Conservation (phyloP, 2,329 filamentous ascomycete genomes). For the Ambrosiella xylebori region DNA sequence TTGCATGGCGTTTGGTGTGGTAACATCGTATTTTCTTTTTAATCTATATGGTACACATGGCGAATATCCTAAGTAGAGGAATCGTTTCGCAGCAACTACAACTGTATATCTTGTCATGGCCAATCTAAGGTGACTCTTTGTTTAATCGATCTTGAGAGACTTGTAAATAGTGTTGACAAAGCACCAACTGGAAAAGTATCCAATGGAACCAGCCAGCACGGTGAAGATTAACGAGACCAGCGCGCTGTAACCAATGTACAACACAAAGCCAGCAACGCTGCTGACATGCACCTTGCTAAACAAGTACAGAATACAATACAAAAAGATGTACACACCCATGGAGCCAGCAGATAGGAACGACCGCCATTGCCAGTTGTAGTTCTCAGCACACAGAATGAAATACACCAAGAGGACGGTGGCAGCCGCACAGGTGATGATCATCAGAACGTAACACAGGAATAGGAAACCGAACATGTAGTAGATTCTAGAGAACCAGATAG, state of each 20-base stretch:
- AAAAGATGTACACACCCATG: constrained; percentile 79
- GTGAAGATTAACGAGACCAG: constrained; percentile 85
- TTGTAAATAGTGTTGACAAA: constrained; percentile 89
- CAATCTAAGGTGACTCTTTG: not conserved
- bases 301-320: constrained; percentile 83
- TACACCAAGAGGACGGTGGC: constrained; percentile 92
- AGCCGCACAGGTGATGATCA: constrained; percentile 87
- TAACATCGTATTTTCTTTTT: not conserved
- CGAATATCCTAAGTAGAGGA: not conserved
- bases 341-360: constrained; percentile 84
- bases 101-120: not conserved
- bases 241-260: constrained; percentile 86
- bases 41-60: no score
- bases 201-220: constrained; percentile 91
- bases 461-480: constrained; percentile 99
- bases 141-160: constrained; percentile 93
- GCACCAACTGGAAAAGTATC: constrained; percentile 85
- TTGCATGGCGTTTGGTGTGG: no score
- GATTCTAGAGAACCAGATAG: constrained; percentile 95
- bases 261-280: constrained; percentile 66
- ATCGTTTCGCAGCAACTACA: not conserved
- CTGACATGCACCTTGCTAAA: constrained; percentile 72
- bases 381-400: constrained; percentile 86
- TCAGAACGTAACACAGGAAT: constrained; percentile 91
- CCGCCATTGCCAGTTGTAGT: constrained; percentile 98